Percentiles rank a stretch among this genome's conserved stretches.
phyloP scores from a whole-genome alignment of 306 rosid genomes.

The Cercis canadensis region DNA sequence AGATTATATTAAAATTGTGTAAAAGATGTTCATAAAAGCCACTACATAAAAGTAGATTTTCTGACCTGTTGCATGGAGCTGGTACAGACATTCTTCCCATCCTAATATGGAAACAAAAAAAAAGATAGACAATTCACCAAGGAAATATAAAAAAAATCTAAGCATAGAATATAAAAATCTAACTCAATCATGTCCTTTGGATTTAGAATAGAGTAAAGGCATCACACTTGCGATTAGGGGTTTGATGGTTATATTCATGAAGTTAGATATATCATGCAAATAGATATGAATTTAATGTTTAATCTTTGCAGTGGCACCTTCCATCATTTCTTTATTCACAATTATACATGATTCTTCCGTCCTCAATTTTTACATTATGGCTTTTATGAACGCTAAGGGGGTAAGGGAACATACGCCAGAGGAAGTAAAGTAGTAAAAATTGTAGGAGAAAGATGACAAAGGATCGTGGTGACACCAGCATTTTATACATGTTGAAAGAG shows the following conservation, averaged over 20 bases:
- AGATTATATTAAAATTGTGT: slow-evolving; percentile 23
- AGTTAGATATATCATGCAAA: slow-evolving; percentile 1
- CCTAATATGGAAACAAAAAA: slow-evolving; percentile 49
- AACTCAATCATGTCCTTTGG: slow-evolving; percentile 13
- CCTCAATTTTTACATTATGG: too few relatives aligned
- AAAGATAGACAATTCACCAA: slow-evolving; percentile 24
- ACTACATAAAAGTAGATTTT: slow-evolving; percentile 30
- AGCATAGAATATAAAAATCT: slow-evolving; percentile 4
- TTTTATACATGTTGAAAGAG: not conserved
- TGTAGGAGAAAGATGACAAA: not conserved
- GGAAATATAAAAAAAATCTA: slow-evolving; percentile 4
- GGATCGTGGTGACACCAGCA: slow-evolving; percentile 27
- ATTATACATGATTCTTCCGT: too few relatives aligned
- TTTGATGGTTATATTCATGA: slow-evolving; percentile 4
- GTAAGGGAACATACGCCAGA: not conserved
- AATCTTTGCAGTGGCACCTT: not conserved
- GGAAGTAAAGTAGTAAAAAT: slow-evolving; percentile 9
- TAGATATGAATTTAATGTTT: slow-evolving; percentile 7
- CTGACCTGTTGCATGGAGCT: slow-evolving; percentile 93
- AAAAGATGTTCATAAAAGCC: slow-evolving; percentile 9
- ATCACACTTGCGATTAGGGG: not conserved
- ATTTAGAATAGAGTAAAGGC: slow-evolving; percentile 27
- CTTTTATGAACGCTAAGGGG: too few relatives aligned
- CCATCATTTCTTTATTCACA: not conserved
- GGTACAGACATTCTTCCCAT: slow-evolving; percentile 64